Evolutionary conservation across 2,329 filamentous ascomycete genomes (phyloP).

Genomic region (Aureobasidium mangrovei): DNA sequence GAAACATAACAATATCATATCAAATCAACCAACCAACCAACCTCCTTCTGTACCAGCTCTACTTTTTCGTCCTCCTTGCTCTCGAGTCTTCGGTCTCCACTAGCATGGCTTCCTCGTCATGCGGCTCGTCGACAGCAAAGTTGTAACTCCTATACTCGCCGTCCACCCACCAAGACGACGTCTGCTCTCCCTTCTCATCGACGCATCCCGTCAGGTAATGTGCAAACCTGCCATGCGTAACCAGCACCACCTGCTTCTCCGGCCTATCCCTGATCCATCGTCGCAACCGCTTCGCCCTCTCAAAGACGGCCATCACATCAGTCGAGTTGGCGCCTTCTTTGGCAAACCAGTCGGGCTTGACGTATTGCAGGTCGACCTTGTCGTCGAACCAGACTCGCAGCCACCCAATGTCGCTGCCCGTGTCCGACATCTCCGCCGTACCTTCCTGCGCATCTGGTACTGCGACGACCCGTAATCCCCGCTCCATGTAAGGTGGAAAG

Average conservation of each 20-base stretch:
- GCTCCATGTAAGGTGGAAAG: conserved; percentile 21
- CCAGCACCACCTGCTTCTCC: conserved; percentile 24
- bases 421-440: conserved; percentile 21
- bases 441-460: conserved; percentile 25
- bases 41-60: not conserved
- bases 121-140: conserved; percentile 18
- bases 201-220: conserved; percentile 25
- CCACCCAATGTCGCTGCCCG: conserved; percentile 18
- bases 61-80: conserved; percentile 12
- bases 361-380: conserved; percentile 21
- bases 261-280: conserved; percentile 20
- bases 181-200: conserved; percentile 23
- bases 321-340: conserved; percentile 23
- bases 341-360: conserved; percentile 22
- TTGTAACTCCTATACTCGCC: conserved; percentile 24
- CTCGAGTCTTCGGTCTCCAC: conserved; percentile 22
- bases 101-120: conserved; percentile 22
- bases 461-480: conserved; percentile 21
- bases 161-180: conserved; percentile 25
- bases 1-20: too few relatives aligned
- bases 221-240: conserved; percentile 25
- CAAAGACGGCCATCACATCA: conserved; percentile 20
- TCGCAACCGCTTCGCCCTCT: conserved; percentile 21
- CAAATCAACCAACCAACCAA: too few relatives aligned
- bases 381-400: conserved; percentile 20